phyloP scores from a whole-genome alignment of 768 basidiomycete species.

The Amanita phalloides region DNA sequence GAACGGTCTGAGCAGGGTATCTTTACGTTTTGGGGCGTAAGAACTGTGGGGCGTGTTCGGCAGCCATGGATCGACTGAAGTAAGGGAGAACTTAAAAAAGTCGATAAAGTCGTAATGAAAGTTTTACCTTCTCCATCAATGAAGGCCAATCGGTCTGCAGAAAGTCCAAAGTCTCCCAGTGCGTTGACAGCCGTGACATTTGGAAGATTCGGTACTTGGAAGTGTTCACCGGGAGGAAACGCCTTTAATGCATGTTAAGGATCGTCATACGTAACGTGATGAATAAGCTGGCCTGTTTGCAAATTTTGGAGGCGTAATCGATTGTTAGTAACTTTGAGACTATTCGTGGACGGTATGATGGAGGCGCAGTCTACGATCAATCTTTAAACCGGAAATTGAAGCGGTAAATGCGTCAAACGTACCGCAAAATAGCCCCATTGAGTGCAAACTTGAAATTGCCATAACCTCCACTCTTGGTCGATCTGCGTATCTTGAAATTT shows the following conservation, averaged over 20 bases:
- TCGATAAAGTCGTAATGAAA: background rate
- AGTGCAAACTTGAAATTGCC: slow-evolving; percentile 89
- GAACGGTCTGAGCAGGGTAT: slow-evolving; percentile 70
- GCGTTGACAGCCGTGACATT: slow-evolving; percentile 77
- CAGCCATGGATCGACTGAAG: slow-evolving; percentile 82
- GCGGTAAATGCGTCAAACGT: slow-evolving; percentile 8
- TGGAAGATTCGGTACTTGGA: slow-evolving; percentile 60
- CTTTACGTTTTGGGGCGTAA: slow-evolving; percentile 55
- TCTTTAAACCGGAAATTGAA: background rate
- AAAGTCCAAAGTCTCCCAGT: slow-evolving; percentile 78
- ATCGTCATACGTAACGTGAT: background rate
- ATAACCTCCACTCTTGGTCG: slow-evolving; percentile 73
- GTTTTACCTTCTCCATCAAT: slow-evolving; percentile 73
- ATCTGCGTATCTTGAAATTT: slow-evolving; percentile 53
- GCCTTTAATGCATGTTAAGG: slow-evolving; percentile 30
- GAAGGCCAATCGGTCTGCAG: slow-evolving; percentile 73
- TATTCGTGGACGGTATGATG: slow-evolving; percentile 61
- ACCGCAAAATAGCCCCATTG: slow-evolving; percentile 94
- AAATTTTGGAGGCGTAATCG: slow-evolving; percentile 27
- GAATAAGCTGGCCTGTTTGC: slow-evolving; percentile 16
- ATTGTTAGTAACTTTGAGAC: slow-evolving; percentile 64
- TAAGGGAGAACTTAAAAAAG: background rate
- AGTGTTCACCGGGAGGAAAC: slow-evolving; percentile 67
- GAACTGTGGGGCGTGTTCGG: slow-evolving; percentile 77
- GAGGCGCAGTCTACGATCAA: slow-evolving; percentile 54